These are phyloP conservation scores for Colletotrichum sp. DNA, from an alignment of 2,329 filamentous ascomycete species.

Conservation along the genomic window DNA sequence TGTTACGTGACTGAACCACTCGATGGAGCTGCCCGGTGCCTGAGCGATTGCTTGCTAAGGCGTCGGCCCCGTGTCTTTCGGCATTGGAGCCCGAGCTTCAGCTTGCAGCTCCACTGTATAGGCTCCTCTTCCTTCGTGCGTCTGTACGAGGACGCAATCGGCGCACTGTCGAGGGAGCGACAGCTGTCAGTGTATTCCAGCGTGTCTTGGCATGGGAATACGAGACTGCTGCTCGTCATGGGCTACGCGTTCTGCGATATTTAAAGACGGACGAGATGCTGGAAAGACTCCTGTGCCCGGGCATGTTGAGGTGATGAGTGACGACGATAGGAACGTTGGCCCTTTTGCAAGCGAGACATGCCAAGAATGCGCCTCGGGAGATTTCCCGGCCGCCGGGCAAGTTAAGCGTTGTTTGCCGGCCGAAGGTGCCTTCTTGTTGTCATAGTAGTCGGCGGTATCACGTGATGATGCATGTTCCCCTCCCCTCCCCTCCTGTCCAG, in stretches of 20 bases:
- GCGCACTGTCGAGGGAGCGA: neutral
- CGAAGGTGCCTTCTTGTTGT: neutral
- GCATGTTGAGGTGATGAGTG: neutral
- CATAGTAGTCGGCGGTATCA: neutral
- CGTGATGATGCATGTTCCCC: neutral
- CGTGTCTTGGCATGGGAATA: neutral
- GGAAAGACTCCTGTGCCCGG: neutral
- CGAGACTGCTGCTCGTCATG: neutral
- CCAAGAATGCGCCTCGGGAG: neutral
- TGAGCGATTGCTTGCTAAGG: neutral
- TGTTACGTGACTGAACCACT: slow-evolving; percentile 3
- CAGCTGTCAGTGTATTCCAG: neutral
- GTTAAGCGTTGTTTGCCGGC: neutral
- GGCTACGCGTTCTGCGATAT: neutral
- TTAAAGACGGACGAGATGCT: neutral
- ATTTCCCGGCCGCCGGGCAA: neutral
- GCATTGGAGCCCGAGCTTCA: slow-evolving; percentile 5
- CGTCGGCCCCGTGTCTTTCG: neutral
- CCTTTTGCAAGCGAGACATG: neutral
- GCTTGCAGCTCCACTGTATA: slow-evolving; percentile 13
- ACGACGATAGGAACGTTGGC: neutral
- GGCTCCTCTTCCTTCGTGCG: neutral
- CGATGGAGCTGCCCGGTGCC: neutral
- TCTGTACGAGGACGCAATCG: neutral
- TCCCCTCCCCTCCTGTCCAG: neutral